phyloP scores from a whole-genome alignment of 345 rosid genomes.

The Gossypium thurberi region DNA sequence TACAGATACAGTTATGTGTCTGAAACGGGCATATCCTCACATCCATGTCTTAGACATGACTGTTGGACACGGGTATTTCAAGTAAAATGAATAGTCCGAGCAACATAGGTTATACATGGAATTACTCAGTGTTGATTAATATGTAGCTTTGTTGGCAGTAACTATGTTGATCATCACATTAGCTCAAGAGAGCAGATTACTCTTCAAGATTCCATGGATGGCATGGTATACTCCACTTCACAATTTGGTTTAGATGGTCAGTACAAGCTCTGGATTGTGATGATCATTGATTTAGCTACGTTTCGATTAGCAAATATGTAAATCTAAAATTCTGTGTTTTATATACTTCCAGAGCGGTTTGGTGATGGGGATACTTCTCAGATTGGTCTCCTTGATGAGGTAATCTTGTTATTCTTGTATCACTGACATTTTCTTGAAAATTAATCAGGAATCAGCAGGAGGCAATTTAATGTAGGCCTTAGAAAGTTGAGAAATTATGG shows the following conservation, averaged over 20 bases:
- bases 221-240: slow-evolving; percentile 81
- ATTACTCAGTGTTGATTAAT: slow-evolving; percentile 14
- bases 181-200: slow-evolving; percentile 98
- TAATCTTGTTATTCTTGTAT: slow-evolving; percentile 24
- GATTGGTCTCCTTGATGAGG: slow-evolving; percentile 89
- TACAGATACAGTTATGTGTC: no score
- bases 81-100: background rate
- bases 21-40: background rate
- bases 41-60: background rate
- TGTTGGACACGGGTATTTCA: background rate
- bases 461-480: background rate
- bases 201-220: slow-evolving; percentile 96
- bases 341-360: slow-evolving; percentile 68
- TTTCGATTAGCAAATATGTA: background rate
- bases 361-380: slow-evolving; percentile 97
- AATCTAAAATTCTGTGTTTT: slow-evolving; percentile 11
- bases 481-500: background rate
- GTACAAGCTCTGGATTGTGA: slow-evolving; percentile 20
- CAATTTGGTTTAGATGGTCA: slow-evolving; percentile 97
- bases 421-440: background rate
- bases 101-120: background rate
- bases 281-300: slow-evolving; percentile 7
- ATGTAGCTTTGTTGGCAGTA: slow-evolving; percentile 47
- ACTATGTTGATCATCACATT: slow-evolving; percentile 87
- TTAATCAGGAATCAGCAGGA: background rate